Conservation (phyloP, 768 basidiomycete species). For the Trametes cubensis region DNA sequence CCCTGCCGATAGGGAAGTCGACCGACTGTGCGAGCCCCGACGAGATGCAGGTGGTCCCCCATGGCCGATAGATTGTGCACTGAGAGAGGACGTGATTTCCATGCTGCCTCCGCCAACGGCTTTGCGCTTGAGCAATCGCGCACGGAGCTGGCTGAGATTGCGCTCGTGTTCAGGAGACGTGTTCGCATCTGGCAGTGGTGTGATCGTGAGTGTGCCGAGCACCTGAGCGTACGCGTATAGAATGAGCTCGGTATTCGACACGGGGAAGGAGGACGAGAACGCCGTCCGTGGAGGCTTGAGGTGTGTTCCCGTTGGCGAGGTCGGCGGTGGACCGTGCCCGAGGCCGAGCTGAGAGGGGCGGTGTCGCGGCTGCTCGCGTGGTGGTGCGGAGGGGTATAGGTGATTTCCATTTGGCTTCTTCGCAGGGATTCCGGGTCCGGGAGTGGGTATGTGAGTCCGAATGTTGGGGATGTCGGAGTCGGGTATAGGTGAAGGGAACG, state of each 20-base stretch:
- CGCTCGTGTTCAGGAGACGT: slow-evolving; percentile 49
- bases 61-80: slow-evolving; percentile 14
- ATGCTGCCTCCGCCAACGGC: slow-evolving; percentile 75
- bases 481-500: slow-evolving; percentile 29
- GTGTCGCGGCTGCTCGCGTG: slow-evolving; percentile 33
- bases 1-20: slow-evolving; percentile 55
- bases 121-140: slow-evolving; percentile 50
- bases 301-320: slow-evolving; percentile 25
- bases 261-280: slow-evolving; percentile 46
- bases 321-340: slow-evolving; percentile 44
- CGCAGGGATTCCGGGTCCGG: background rate
- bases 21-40: slow-evolving; percentile 44
- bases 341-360: slow-evolving; percentile 47
- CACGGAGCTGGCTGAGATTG: slow-evolving; percentile 50
- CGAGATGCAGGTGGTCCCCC: background rate
- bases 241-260: slow-evolving; percentile 64
- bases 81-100: slow-evolving; percentile 64
- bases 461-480: slow-evolving; percentile 15
- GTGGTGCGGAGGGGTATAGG: slow-evolving; percentile 34
- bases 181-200: slow-evolving; percentile 47
- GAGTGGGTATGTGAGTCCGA: slow-evolving; percentile 24
- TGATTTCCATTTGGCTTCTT: slow-evolving; percentile 36
- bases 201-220: slow-evolving; percentile 64
- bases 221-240: slow-evolving; percentile 87
- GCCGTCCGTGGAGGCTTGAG: slow-evolving; percentile 40